A percentile compares a stretch with the other conserved stretches of the same genome.
These are phyloP conservation scores for Phytophthora fragariaefolia DNA, from an alignment of 352 stramenopile genomes.

Conservation along the genomic window DNA sequence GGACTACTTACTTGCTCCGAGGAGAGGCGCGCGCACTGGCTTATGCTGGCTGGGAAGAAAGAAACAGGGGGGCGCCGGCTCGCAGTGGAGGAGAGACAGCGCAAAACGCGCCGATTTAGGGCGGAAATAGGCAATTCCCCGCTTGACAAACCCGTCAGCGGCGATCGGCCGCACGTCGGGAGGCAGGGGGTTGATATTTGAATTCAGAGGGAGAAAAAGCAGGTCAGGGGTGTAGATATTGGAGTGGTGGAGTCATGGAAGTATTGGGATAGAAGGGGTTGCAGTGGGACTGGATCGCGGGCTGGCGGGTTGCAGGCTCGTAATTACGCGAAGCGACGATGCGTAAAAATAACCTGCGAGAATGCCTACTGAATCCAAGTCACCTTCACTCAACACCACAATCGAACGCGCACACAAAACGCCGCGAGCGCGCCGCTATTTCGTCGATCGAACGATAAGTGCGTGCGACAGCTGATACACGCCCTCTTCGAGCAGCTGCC, in stretches of 20 bases:
- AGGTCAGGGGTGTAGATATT: neutral
- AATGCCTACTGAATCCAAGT: constrained; percentile 27
- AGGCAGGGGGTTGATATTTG: neutral
- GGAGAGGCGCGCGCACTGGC: constrained; percentile 34
- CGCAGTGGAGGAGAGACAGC: constrained; percentile 40
- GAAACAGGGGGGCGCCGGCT: constrained; percentile 46
- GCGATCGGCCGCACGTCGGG: neutral
- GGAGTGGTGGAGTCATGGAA: neutral
- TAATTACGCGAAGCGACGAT: constrained; percentile 36
- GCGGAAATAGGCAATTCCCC: constrained; percentile 33
- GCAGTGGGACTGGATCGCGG: neutral
- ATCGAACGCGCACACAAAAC: constrained; percentile 25
- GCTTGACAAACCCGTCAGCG: neutral
- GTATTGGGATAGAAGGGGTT: constrained; percentile 9
- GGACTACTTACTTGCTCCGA: constrained; percentile 40
- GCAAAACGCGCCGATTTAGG: constrained; percentile 23
- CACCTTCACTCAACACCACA: constrained; percentile 20
- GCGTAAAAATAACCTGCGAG: constrained; percentile 34
- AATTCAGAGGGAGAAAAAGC: neutral
- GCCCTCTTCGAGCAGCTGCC: constrained; percentile 1
- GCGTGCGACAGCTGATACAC: constrained; percentile 23
- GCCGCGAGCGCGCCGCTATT: constrained; percentile 1
- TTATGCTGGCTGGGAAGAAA: constrained; percentile 47
- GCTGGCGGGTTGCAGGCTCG: constrained; percentile 6
- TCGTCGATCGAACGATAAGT: constrained; percentile 20